Evolutionary conservation across 2,329 filamentous ascomycete species (phyloP), one percentile per base, ranked within the genome.

Genomic region (Aplosporella prunicola): DNA sequence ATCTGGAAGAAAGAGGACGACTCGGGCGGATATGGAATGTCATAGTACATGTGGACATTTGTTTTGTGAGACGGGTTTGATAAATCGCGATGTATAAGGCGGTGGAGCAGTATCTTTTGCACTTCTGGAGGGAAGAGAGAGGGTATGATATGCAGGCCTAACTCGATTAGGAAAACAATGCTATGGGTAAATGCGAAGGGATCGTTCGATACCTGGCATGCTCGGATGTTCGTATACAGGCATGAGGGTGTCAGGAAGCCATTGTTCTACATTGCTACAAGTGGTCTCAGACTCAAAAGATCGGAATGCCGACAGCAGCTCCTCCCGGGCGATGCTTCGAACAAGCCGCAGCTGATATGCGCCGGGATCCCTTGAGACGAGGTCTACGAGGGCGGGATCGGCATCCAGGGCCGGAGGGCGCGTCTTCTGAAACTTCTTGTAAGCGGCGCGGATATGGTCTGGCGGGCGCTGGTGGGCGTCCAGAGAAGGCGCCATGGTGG

Each of bases 1-100:
- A 49, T 39, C 25, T 65, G 66, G 49, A 75, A 80, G 44, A 76
- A 74, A 0, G 71, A 68, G 4, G 23, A 28, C 2, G 22, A 18
- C 56, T 42, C 14, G 3, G 49, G 33, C 3, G 72, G 68, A 48
- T 89, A 88, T 5, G 74, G 68, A 5, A 93, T 57, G 20, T 77
- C 55, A 58, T 89, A 85, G 60, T 93, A 84, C 2, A 86, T 69
- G 59, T 93, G 82, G n/a, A 96, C 66, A 58, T 96, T 98, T 35
- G 88, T 96, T 52, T 82, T 74, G 56, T 96, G 87, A 4, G 65
- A 56, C 3, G 78, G 75, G 46, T 82, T 74, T 43, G 78, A 77
- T 11, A 93, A 72, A 56, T 93, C 82, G 34, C 74, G 72, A 60
- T 93, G 84, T 20, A 95, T 67, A 44, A 94, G 71, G 38, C 74